Evolutionary conservation across 768 basidiomycete genomes (phyloP), one percentile per base, ranked within the genome.

Genomic region (Butyriboletus loyo): DNA sequence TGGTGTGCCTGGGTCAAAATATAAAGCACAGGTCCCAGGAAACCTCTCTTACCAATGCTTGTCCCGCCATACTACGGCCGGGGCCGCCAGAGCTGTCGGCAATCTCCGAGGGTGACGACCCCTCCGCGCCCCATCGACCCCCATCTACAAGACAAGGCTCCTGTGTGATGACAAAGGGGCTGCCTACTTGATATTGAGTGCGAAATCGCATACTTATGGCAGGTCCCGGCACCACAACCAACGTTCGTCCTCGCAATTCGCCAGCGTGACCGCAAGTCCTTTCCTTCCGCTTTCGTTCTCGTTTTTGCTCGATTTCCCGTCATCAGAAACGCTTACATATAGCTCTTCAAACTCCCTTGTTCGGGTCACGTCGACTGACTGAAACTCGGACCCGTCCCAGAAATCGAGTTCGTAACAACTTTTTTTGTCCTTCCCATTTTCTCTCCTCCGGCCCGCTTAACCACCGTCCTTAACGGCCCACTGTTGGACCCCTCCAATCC

Each of bases 241-340:
- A 67, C 65, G 65, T 66, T 65, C 56, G 63, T 53, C 49, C 43
- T 40, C 41, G 42, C 49, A 57, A 66, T 64, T 65, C 51, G 65
- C 37, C 48, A 58, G 53, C 30, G 32, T 17, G 21, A 49, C 49
- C 43, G 55, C 52, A 49, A 60, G 63, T 39, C 15, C 28, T 27
- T 30, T 9, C 52, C 27, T 51, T 47, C 49, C 53, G 39, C 46
- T 59, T 59, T 43, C 22, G 57, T 56, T 53, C 50, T 49, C 44
- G 0, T 46, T 42, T 53, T 50, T 35, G 11, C 34, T 43, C 42
- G 14, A 24, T 37, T 37, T 40, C 42, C 42, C 32, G n/a, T 47
- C 46, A 35, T 39, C 52, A 46, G 30, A 50, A 25, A 41, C 41
- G 46, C 45, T 61, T 46, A 49, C 57, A 53, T 34, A 52, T n/a